phyloP scores from a whole-genome alignment of 2,329 filamentous ascomycete species.

The Leptographium procerum region DNA sequence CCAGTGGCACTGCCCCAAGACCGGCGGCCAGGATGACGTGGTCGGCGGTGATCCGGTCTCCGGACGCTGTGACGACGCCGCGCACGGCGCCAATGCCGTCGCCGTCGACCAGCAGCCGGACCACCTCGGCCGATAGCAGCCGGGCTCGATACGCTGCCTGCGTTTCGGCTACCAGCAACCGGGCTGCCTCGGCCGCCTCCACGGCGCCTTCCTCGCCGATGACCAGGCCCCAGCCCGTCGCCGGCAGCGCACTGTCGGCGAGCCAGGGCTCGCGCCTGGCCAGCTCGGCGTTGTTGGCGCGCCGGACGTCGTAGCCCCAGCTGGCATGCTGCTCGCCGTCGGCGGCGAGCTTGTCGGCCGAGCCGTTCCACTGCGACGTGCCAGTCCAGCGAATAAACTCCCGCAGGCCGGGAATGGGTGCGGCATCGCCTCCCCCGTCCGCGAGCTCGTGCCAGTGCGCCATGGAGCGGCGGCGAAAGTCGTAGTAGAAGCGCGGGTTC shows the following conservation, averaged over 20 bases:
- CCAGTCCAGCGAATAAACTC: slow-evolving; percentile 15
- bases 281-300: slow-evolving; percentile 11
- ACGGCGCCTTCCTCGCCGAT: slow-evolving; percentile 18
- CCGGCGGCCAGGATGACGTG: slow-evolving; percentile 21
- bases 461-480: slow-evolving; percentile 19
- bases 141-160: neutral
- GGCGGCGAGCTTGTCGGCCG: slow-evolving; percentile 15
- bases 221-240: slow-evolving; percentile 12
- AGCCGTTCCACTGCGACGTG: slow-evolving; percentile 11
- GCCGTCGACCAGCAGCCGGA: neutral
- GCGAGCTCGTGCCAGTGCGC: slow-evolving; percentile 15
- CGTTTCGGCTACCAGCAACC: slow-evolving; percentile 9
- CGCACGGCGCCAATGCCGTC: slow-evolving; percentile 4
- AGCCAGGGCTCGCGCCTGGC: slow-evolving; percentile 11
- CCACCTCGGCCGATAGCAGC: neutral
- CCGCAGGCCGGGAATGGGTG: slow-evolving; percentile 14
- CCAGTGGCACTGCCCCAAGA: slow-evolving; percentile 16
- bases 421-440: neutral
- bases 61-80: slow-evolving; percentile 11
- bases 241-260: slow-evolving; percentile 9
- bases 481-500: slow-evolving; percentile 18
- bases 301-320: slow-evolving; percentile 19
- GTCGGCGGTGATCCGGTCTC: slow-evolving; percentile 12
- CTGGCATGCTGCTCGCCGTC: slow-evolving; percentile 12
- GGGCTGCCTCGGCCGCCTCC: slow-evolving; percentile 17